phyloP scores from a whole-genome alignment of 1,284 basidiomycete genomes.

The Ceratobasidium sp. region DNA sequence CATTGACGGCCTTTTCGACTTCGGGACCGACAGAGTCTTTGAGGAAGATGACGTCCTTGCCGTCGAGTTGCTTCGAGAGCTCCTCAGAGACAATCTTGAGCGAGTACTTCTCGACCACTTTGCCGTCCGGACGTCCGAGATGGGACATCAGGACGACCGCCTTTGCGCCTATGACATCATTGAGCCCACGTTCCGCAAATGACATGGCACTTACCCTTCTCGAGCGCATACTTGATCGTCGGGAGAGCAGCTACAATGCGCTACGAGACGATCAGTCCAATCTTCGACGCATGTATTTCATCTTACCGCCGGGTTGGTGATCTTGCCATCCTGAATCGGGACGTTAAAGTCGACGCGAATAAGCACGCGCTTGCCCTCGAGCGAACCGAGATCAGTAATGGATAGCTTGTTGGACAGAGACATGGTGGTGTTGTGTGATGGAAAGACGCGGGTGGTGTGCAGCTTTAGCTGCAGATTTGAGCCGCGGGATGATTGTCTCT shows the following conservation, averaged over 20 bases:
- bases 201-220: slow-evolving; percentile 66
- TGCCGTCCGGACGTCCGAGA: slow-evolving; percentile 95
- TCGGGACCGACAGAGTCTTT: slow-evolving; percentile 87
- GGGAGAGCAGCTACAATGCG: slow-evolving; percentile 96
- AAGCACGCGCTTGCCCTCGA: slow-evolving; percentile 90
- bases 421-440: slow-evolving; percentile 61
- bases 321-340: slow-evolving; percentile 85
- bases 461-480: slow-evolving; percentile 27
- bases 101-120: slow-evolving; percentile 88
- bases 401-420: slow-evolving; percentile 94
- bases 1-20: slow-evolving; percentile 78
- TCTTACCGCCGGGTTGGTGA: slow-evolving; percentile 94
- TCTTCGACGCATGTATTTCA: slow-evolving; percentile 15
- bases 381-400: slow-evolving; percentile 84
- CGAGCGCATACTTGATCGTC: slow-evolving; percentile 93
- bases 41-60: slow-evolving; percentile 79
- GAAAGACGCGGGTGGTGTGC: neutral
- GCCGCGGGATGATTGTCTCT: slow-evolving; percentile 24
- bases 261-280: slow-evolving; percentile 52
- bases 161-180: slow-evolving; percentile 69
- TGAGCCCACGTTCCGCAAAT: neutral
- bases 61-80: slow-evolving; percentile 69
- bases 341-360: slow-evolving; percentile 99
- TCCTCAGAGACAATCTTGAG: slow-evolving; percentile 85
- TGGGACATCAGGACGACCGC: slow-evolving; percentile 96